Base-by-base conservation (phyloP, 768 basidiomycete species). In the Crepidotus variabilis region DNA sequence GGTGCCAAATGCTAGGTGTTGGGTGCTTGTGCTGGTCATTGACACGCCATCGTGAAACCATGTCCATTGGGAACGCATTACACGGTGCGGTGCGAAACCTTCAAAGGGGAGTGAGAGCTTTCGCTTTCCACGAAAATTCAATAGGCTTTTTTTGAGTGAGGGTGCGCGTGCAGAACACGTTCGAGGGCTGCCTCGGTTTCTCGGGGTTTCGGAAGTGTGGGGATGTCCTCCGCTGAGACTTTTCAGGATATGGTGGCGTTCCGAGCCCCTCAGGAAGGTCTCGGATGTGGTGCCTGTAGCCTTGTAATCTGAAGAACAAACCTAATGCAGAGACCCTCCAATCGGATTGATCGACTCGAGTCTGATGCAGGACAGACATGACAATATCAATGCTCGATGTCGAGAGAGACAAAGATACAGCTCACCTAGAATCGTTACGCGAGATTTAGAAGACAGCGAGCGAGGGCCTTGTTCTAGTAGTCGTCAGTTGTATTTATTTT, bases 131-230 rank as follows among this genome's bases (percentile, higher is more conserved):
- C n/a, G n/a, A n/a, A n/a, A n/a, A n/a, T 28, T 28, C 28, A 28
- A 28, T 28, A 28, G 28, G 28, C 28, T 28, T n/a, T n/a, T n/a
- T n/a, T 28, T 28, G 28, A 3, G 8, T 28, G 28, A 28, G 50
- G 47, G 24, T 51, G 45, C 48, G 55, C 60, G 56, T 59, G 58
- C 51, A 49, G 23, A 52, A 60, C 62, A 63, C 59, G 62, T 63
- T 63, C 62, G 58, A 60, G 62, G 62, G 62, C 55, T 21, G 50
- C 20, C 49, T 48, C 32, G 33, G 8, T 5, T 39, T 24, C 13
- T 20, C 39, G n/a, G 32, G 36, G 8, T 51, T 18, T 8, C 28
- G 20, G 23, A 50, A 24, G 28, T 16, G 23, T 16, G 48, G 48
- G 16, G n/a, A 4, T 18, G 3, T 28, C 4, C 28, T 28, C 8